Base-by-base conservation (phyloP, 441 rosid species). In the Gossypium schwendimanii region DNA sequence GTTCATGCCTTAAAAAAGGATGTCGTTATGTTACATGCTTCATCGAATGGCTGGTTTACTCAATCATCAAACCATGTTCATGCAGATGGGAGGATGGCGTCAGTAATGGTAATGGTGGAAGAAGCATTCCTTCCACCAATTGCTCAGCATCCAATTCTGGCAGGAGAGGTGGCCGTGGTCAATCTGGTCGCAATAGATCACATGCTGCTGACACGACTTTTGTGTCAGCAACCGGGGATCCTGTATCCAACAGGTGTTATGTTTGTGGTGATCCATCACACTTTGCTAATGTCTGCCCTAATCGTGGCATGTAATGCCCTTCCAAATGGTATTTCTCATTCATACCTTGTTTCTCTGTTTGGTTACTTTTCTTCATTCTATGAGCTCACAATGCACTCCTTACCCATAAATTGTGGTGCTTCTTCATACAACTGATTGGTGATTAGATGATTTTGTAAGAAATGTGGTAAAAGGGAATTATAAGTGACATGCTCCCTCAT, bases 221-320 rank as follows among this genome's bases (percentile, higher is more conserved):
- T 18, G 93, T 89, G 11, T 88, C 97, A 14, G 97, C 89, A 15
- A 91, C 97, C 2, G 99, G 99, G 69, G 99, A 89, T 72, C 90
- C 94, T 2, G 45, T 89, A 55, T 82, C 89, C 33, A 87, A 87
- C 23, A 85, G 93, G 77, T 94, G 99, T 75, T 95, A 69, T 75
- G 84, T 81, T 47, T 95, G 99, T 74, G 97, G 97, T 47, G 99
- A 95, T 82, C 99, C 98, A 69, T 90, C 96, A 4, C 99, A 95
- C 80, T 90, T 95, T 47, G 98, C 97, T 18, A 91, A 86, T 69
- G 87, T 70, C 73, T 95, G 99, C 81, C 95, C 98, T n/a, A 87
- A 83, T 68, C 96, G 95, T 58, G 87, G 84, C 77, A 63, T 84
- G 45, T 84, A 84, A 79, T 70, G 55, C 63, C 31, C 31, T 52